Conservation (phyloP, 306 rosid genomes). For the Hippophae gyantsensis region DNA sequence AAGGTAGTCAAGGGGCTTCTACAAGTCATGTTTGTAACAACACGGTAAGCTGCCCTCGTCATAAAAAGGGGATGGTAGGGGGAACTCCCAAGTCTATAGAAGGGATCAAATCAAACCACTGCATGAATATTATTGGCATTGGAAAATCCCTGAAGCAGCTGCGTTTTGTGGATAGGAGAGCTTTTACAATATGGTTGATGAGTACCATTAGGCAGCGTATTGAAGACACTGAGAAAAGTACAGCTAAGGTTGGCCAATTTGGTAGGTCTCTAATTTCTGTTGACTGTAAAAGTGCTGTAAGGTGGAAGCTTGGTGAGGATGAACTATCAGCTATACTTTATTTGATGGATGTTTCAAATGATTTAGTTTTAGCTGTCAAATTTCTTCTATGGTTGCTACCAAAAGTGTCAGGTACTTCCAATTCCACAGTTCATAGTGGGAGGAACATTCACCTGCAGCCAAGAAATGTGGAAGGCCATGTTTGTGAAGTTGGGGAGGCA, state of each 20-base stretch:
- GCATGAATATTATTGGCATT: constrained; percentile 53
- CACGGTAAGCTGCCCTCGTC: constrained; percentile 76
- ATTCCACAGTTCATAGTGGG: constrained; percentile 58
- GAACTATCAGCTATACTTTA: constrained; percentile 69
- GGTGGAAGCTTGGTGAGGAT: constrained; percentile 91
- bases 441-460: constrained; percentile 50
- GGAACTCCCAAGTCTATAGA: constrained; percentile 50
- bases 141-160: constrained; percentile 60
- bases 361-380: constrained; percentile 68
- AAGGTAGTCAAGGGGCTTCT: constrained; percentile 97
- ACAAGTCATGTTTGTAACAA: constrained; percentile 89
- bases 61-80: constrained; percentile 51
- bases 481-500: constrained; percentile 82
- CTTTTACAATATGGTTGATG: constrained; percentile 62
- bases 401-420: constrained; percentile 51
- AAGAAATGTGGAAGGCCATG: constrained; percentile 71
- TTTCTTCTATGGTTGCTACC: constrained; percentile 93
- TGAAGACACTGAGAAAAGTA: constrained; percentile 54
- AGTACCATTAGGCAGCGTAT: constrained; percentile 49
- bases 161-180: constrained; percentile 73
- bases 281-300: constrained; percentile 51
- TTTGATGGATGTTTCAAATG: constrained; percentile 66
- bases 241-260: constrained; percentile 63
- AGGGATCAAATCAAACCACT: constrained; percentile 29
- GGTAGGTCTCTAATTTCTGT: constrained; percentile 48